Evolutionary conservation across 345 rosid species (phyloP).

Genomic region (Euphorbia peplus): DNA sequence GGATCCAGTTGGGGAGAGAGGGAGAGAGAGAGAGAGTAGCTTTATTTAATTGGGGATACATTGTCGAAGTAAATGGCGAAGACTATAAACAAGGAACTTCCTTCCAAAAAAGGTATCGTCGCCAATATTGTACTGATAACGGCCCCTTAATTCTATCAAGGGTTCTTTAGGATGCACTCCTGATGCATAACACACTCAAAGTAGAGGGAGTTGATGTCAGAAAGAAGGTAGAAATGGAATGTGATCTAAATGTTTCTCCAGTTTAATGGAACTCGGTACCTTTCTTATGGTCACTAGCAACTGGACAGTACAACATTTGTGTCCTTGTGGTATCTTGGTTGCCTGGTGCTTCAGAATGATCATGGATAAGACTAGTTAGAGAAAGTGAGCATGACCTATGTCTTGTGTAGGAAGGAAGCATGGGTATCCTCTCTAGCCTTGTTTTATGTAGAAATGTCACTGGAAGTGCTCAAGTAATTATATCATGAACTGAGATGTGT

Average conservation of each 20-base stretch:
- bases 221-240: not conserved
- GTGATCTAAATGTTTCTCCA: not conserved
- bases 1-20: not conserved
- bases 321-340: conserved; percentile 1
- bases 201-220: not conserved
- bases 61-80: not conserved
- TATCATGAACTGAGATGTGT: not conserved
- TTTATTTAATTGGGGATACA: not conserved
- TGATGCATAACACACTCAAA: not conserved
- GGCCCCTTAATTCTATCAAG: not conserved
- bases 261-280: not conserved
- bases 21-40: not conserved
- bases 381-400: not conserved
- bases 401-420: not conserved
- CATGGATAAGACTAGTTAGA: not conserved
- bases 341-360: not conserved
- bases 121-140: not conserved
- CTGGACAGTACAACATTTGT: not conserved
- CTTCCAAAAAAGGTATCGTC: too few species aligned
- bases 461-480: not conserved
- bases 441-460: not conserved
- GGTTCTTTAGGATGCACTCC: not conserved
- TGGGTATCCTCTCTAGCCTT: not conserved
- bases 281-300: not conserved
- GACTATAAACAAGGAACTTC: too few species aligned